Evolutionary conservation across 73 alveolate species (phyloP), one percentile per base, ranked within the genome.

Genomic region (Urostyla sp.): DNA sequence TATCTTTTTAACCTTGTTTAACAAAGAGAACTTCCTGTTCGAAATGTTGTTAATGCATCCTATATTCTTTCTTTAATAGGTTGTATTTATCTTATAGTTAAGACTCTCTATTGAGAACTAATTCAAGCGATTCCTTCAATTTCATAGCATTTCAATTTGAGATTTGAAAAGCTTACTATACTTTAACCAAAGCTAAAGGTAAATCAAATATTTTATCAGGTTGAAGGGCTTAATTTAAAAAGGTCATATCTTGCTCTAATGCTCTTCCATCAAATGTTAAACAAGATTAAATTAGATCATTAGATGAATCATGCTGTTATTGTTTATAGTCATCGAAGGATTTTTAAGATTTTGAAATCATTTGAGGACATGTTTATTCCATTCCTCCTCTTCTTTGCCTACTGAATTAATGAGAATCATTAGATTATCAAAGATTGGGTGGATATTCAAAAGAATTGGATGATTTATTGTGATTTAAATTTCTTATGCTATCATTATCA

Each of bases 151-250:
- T 78, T 26, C 44, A 10, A 48, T 78, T 78, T 26, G 81, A 44
- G 15, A 60, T 37, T 54, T 54, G 35, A 32, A 78, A 60, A 23
- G 89, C 89, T 16, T 59, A 31, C 34, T 78, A 52, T 21, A 55
- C 75, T 61, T 61, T 58, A 21, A 58, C 81, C 44, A 61, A 28
- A 1, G 89, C 89, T 59, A 34, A 36, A 1, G 89, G 89, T 13
- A 78, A 48, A 69, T 60, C 83, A 32, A 69, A 69, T 1, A 69
- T 48, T 30, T 69, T 69, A 28, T 69, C 83, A 6, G 83, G 83
- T 30, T 69, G 38, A 67, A 69, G 44, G 6, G 83, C 83, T 46
- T 69, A 26, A 8, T 49, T 31, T 48, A 69, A 49, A 26, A 69
- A 69, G 34, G 34, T 69, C 53, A 69, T 46, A 31, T 49, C 83